phyloP scores from a whole-genome alignment of 2,329 filamentous ascomycete species.

The Aspergillus sp. region DNA sequence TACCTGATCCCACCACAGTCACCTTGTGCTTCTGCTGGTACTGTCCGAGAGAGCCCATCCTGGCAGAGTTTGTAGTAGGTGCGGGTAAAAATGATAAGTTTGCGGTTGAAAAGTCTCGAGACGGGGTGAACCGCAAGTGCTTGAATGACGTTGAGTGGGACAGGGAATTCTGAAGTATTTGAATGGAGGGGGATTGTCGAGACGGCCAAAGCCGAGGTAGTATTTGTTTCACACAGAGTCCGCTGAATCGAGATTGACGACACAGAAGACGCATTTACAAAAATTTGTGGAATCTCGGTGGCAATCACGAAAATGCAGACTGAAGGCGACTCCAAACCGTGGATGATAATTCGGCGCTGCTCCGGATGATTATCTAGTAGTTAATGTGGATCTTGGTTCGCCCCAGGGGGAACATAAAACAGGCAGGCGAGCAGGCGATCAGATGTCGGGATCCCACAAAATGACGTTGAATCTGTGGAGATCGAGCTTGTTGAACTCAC shows the following conservation, averaged over 20 bases:
- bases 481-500: no score
- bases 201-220: conserved; percentile 31
- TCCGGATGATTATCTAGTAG: not conserved
- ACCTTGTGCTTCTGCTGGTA: conserved; percentile 41
- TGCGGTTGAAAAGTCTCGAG: conserved; percentile 14
- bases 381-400: conserved; percentile 22
- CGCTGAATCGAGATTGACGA: conserved; percentile 26
- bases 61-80: conserved; percentile 14
- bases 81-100: conserved; percentile 11
- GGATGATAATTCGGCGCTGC: conserved; percentile 6
- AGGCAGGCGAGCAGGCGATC: conserved; percentile 4
- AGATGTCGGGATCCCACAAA: not conserved
- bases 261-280: conserved; percentile 22
- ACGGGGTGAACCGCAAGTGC: conserved; percentile 14
- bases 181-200: conserved; percentile 23
- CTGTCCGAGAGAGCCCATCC: conserved; percentile 33
- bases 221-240: conserved; percentile 18
- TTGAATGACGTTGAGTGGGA: conserved; percentile 17
- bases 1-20: conserved; percentile 90
- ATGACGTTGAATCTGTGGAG: not conserved
- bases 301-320: conserved; percentile 14
- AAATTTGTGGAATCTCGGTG: conserved; percentile 1
- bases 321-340: not conserved
- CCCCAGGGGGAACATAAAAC: not conserved
- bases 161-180: conserved; percentile 11